These are phyloP conservation scores for Sarocladiaceae sp. DNA, from an alignment of 2,329 filamentous ascomycete genomes.

Conservation along the genomic window DNA sequence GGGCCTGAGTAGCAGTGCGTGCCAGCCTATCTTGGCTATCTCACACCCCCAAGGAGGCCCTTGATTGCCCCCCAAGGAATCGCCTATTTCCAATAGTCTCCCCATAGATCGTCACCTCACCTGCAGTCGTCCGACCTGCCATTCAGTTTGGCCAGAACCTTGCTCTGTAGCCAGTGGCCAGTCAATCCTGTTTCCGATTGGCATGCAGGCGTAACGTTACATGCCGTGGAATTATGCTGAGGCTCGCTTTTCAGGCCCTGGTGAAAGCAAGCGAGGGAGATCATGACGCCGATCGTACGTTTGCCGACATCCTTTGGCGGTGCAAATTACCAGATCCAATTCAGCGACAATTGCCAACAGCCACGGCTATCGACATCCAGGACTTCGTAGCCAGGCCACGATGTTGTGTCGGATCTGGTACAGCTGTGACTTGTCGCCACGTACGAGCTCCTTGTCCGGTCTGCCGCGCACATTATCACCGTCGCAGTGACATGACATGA, in stretches of 20 bases:
- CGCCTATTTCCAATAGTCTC: not conserved
- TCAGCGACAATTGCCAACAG: no score
- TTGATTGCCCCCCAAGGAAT: not conserved
- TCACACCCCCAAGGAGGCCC: not conserved
- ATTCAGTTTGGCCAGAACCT: not conserved
- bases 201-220: constrained; percentile 4
- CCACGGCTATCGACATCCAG: not conserved
- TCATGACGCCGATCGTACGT: not conserved
- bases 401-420: no score
- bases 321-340: no score
- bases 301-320: no score
- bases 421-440: no score
- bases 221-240: constrained; percentile 7
- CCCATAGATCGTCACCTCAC: not conserved
- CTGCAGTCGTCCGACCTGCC: not conserved
- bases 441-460: no score
- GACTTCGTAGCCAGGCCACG: no score
- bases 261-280: not conserved
- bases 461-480: no score
- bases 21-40: not conserved
- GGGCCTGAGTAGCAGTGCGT: not conserved
- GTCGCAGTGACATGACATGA: not conserved
- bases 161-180: not conserved
- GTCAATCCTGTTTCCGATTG: not conserved
- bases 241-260: not conserved